Conservation (phyloP, 768 basidiomycete genomes). For the Panellus pusillus region DNA sequence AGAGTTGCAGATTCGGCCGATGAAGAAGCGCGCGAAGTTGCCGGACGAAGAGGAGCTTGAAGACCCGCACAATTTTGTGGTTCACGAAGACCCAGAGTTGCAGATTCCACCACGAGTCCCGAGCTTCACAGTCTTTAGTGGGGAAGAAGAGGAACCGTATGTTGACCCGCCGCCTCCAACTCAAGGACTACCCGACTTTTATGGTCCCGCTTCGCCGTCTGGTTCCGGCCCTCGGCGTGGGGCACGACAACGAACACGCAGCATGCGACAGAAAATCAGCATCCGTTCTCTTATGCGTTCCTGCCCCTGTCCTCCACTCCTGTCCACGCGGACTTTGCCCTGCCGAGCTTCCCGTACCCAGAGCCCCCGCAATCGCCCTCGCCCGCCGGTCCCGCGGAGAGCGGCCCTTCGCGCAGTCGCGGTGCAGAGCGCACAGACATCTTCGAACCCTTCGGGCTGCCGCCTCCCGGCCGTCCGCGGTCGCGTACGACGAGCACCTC, state of each 20-base stretch:
- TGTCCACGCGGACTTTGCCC: slow-evolving; percentile 40
- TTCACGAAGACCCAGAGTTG: slow-evolving; percentile 14
- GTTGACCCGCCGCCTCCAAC: slow-evolving; percentile 51
- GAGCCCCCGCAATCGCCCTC: slow-evolving; percentile 61
- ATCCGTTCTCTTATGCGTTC: slow-evolving; percentile 54
- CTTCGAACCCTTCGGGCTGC: slow-evolving; percentile 48
- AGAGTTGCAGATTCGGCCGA: slow-evolving; percentile 9
- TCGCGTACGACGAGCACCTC: slow-evolving; percentile 37
- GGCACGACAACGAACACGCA: slow-evolving; percentile 43
- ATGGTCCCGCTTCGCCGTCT: slow-evolving; percentile 43
- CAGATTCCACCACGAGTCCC: slow-evolving; percentile 30
- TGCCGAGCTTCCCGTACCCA: slow-evolving; percentile 50
- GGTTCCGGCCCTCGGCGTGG: slow-evolving; percentile 25
- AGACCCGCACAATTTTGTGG: slow-evolving; percentile 21
- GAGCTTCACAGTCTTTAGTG: slow-evolving; percentile 51
- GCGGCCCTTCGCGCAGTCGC: slow-evolving; percentile 26
- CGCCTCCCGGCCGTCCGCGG: slow-evolving; percentile 41
- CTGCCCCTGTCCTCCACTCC: slow-evolving; percentile 54
- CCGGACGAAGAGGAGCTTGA: too few relatives aligned
- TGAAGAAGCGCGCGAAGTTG: neutral
- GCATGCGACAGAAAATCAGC: slow-evolving; percentile 52
- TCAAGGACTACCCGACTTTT: slow-evolving; percentile 53
- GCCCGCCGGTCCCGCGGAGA: slow-evolving; percentile 38
- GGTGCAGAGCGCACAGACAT: slow-evolving; percentile 40
- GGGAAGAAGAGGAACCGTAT: slow-evolving; percentile 37